Percentiles rank a stretch among this genome's conserved stretches.
These are phyloP conservation scores for Oryza officinalis DNA, from an alignment of 176 grass and related monocot genomes.

Conservation along the genomic window DNA sequence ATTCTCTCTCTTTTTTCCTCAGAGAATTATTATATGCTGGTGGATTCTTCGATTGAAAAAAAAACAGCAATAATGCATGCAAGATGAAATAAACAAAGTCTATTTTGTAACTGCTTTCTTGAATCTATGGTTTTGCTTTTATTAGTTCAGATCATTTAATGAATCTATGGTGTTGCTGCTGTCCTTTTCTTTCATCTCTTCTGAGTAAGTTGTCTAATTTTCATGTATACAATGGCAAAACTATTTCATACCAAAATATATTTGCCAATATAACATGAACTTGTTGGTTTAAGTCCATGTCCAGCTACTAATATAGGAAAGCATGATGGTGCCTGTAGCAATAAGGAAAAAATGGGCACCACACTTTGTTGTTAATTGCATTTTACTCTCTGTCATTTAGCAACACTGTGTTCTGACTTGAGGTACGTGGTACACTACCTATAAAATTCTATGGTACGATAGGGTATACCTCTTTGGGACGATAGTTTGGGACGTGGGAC, in stretches of 20 bases:
- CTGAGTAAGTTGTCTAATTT: not conserved
- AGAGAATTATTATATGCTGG: not conserved
- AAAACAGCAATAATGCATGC: not conserved
- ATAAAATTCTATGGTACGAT: too few species aligned
- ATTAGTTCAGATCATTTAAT: not conserved
- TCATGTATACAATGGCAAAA: slow-evolving; percentile 6
- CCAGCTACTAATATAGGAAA: not conserved
- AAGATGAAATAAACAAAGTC: not conserved
- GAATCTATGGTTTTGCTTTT: not conserved
- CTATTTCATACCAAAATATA: not conserved
- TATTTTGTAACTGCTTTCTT: not conserved
- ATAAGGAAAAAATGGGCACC: not conserved
- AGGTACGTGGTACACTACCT: too few species aligned
- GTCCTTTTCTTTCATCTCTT: not conserved
- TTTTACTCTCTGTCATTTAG: not conserved
- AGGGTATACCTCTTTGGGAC: too few species aligned
- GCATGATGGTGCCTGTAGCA: not conserved
- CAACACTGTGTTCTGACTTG: not conserved
- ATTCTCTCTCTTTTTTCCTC: not conserved
- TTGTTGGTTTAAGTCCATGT: not conserved
- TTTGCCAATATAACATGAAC: not conserved
- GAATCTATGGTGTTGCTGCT: not conserved
- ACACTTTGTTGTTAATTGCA: not conserved
- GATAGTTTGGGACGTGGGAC: too few species aligned
- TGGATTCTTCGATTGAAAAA: not conserved